Evolutionary conservation across 495 filamentous ascomycete genomes (phyloP), one percentile per base, ranked within the genome.

Genomic region (Chaetomium cochliodes): DNA sequence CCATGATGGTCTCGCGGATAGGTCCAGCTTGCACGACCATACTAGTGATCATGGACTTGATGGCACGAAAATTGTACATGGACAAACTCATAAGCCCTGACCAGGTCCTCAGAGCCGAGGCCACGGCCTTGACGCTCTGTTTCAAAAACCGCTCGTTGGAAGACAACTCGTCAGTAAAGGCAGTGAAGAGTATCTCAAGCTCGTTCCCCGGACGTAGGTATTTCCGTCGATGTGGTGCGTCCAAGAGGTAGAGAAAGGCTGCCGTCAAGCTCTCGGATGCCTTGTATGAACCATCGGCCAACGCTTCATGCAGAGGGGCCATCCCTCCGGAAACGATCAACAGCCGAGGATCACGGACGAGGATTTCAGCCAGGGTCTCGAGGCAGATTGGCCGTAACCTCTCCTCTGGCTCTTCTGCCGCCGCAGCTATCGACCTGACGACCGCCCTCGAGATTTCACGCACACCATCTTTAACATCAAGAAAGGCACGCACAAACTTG

Each of bases 381-480:
- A 97, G 86, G 52, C 90, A 92, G 63, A 98, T 97, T 47, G 89
- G 89, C 64, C 90, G 86, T 47, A 98, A 78, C 57, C 93, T 88
- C 75, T 98, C 94, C 63, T 96, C 91, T 30, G 82, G 79, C 69
- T 96, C 90, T 70, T 98, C 93, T 16, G 94, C 94, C 26, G 97
- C 85, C 9, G 94, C 87, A 37, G 93, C 91, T 63, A 98, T 89
- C 22, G 92, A 91, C 50, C 94, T 84, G 16, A 96, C 86, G 28
- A 98, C 86, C 2, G 89, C 87, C 67, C 88, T 86, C 2, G 93
- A 96, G 58, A 98, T 86, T 73, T 98, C 94, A 52, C 82, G 82
- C 7, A 96, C 89, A 16, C 94, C 94, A 67, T 91, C 92, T 71
- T 97, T 96, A 68, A 98, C 91, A 67, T 98, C 96, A 26, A 98